Base-by-base conservation (phyloP, 345 rosid species). In the Murraya paniculata region DNA sequence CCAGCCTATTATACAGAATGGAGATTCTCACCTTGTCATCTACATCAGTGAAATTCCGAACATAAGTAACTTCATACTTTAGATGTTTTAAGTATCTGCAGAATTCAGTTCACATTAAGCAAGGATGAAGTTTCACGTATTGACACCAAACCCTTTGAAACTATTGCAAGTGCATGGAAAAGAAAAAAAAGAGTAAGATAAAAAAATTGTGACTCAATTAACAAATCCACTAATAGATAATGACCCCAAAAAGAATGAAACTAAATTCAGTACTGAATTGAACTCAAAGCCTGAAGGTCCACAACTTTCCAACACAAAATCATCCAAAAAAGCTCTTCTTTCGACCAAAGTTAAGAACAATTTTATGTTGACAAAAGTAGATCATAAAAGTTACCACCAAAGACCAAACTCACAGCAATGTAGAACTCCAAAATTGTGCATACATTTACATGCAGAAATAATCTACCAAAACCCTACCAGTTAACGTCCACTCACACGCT, bases 41-140 rank as follows among this genome's bases (percentile, higher is more conserved):
- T 58, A 95, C 90, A 79, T 95, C 97, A 1, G 99, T 95, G 81
- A 95, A 93, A 83, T 95, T 95, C 59, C 99, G 74, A 5, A 92
- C 94, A 79, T 86, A 92, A 31, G 78, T 90, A 75, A 94, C 93
- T 73, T 94, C 97, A 84, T 87, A 92, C 66, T 89, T 91, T 80
- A 94, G 77, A 78, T 92, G 87, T 5, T 68, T 76, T 2, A 95
- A 87, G 79, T 90, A 94, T 84, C 97, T 95, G 89, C 87, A 89
- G 13, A 70, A 62, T 62, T 39, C 84, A 84, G 59, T 70, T 67
- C 71, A 68, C 38, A 64, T 45, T 14, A n/a, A 39, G 56, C 19
- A 60, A 38, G 38, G 38, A 65, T 28, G 57, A 64, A 2, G n/a
- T 25, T 21, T 72, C 65, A 28, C 18, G 28, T 36, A 19, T 41